Conservation (phyloP, 2,329 filamentous ascomycete genomes). For the Phaeosphaeriaceae sp. region DNA sequence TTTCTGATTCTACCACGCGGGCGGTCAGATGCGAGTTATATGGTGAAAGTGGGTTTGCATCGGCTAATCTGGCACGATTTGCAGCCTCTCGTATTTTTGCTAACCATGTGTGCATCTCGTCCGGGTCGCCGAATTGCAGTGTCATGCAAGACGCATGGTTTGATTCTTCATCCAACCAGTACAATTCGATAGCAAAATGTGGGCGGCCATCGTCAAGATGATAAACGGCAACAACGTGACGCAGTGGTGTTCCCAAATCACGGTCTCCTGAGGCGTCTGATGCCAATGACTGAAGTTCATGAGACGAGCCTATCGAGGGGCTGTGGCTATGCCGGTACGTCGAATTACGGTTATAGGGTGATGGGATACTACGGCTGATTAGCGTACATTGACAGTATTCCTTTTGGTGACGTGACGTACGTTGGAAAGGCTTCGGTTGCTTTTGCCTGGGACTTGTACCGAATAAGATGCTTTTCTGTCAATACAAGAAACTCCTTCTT, state of each 20-base stretch:
- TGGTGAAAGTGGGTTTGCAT: conserved; percentile 61
- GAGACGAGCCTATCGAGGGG: conserved; percentile 65
- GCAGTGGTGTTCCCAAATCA: conserved; percentile 65
- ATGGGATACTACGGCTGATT: conserved; percentile 35
- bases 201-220: conserved; percentile 70
- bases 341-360: conserved; percentile 49
- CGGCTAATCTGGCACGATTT: conserved; percentile 60
- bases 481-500: conserved; percentile 75
- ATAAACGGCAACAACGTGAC: conserved; percentile 71
- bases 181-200: conserved; percentile 71
- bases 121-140: conserved; percentile 67
- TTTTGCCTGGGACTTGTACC: conserved; percentile 71
- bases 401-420: conserved; percentile 22
- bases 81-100: conserved; percentile 66
- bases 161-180: conserved; percentile 70
- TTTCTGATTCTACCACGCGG: conserved; percentile 67
- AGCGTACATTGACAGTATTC: neutral
- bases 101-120: conserved; percentile 71
- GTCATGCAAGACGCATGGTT: conserved; percentile 67
- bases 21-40: conserved; percentile 68
- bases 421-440: conserved; percentile 67
- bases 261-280: conserved; percentile 59
- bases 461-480: conserved; percentile 70
- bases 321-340: conserved; percentile 62
- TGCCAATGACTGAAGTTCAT: conserved; percentile 63